Base-by-base conservation (phyloP, 441 rosid species). In the Geranium incanum region DNA sequence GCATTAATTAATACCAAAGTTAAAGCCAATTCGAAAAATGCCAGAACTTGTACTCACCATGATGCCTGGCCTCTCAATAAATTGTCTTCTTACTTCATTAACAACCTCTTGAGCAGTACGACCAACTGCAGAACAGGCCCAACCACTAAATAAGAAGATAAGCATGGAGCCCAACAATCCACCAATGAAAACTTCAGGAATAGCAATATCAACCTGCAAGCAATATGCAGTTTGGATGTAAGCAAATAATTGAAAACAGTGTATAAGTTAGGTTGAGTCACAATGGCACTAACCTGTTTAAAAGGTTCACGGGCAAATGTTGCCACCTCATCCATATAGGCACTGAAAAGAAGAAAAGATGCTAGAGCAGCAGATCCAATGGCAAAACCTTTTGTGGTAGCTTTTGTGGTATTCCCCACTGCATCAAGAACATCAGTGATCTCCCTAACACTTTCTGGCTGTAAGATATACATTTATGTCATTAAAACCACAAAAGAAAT, bases 31-130 rank as follows among this genome's bases (percentile, higher is more conserved):
- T 57, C 6, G 18, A 57, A 28, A 28, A 28, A 28, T 28, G 33
- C 6, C 1, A 57, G 16, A n/a, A 16, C 18, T 57, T 8, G 23
- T 6, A n/a, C 91, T 77, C 77, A 92, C 98, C 98, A 95, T 95
- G 81, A 95, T 95, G 71, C 99, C 98, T 67, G 99, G 99, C 82
- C 98, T 86, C 85, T 92, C 99, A 69, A 95, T 88, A 82, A 95
- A 95, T 69, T 95, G 99, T 82, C 98, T 83, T 85, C 99, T 86
- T 68, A 95, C 98, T 92, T 95, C 99, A 70, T 92, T 88, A 63
- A 92, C 99, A 78, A 95, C 99, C 87, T 92, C 99, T 81, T 95
- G 99, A 62, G 99, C 99, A 81, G 97, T 92, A 82, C 89, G 87
- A 74, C 99, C 99, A 73, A 95, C 98, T 28, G 98, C 98, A 55